Evolutionary conservation across 164 flowering plant species (phyloP).

Genomic region (Macadamia integrifolia): DNA sequence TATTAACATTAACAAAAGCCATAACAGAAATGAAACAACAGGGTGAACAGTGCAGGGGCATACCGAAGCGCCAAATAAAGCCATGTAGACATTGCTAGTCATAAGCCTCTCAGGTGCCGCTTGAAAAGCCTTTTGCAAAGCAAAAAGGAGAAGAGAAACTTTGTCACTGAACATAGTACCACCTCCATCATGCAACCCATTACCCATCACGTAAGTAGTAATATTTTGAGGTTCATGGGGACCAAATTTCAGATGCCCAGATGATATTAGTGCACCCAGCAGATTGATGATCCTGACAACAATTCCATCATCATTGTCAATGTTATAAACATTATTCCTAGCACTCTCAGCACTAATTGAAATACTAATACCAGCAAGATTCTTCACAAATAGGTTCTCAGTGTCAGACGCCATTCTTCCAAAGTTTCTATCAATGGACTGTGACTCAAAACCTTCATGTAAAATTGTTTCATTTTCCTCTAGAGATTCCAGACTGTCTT

Average conservation of each 20-base stretch:
- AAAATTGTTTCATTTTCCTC: slow-evolving; percentile 29
- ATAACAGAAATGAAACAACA: background rate
- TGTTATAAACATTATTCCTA: slow-evolving; percentile 83
- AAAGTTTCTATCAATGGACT: slow-evolving; percentile 21
- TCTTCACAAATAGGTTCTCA: slow-evolving; percentile 47
- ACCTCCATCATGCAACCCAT: slow-evolving; percentile 61
- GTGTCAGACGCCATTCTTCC: slow-evolving; percentile 60
- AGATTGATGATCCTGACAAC: slow-evolving; percentile 79
- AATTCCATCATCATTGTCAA: slow-evolving; percentile 80
- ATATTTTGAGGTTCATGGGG: slow-evolving; percentile 37
- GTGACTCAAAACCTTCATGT: slow-evolving; percentile 26
- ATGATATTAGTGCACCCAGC: slow-evolving; percentile 66
- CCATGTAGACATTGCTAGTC: slow-evolving; percentile 72
- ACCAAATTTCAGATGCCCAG: slow-evolving; percentile 69
- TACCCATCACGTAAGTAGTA: slow-evolving; percentile 41
- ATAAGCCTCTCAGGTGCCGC: slow-evolving; percentile 92
- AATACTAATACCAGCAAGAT: slow-evolving; percentile 82
- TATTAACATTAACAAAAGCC: background rate
- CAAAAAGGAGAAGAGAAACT: slow-evolving; percentile 81
- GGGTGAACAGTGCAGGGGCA: slow-evolving; percentile 13
- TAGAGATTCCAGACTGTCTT: slow-evolving; percentile 24
- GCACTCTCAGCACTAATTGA: slow-evolving; percentile 94
- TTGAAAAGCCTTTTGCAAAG: slow-evolving; percentile 88
- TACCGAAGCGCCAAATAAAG: slow-evolving; percentile 90
- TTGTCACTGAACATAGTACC: slow-evolving; percentile 89